A percentile compares a stretch with the other conserved stretches of the same genome.
These are phyloP conservation scores for Aureobasidium sp. DNA, from an alignment of 2,329 filamentous ascomycete species.

Conservation along the genomic window DNA sequence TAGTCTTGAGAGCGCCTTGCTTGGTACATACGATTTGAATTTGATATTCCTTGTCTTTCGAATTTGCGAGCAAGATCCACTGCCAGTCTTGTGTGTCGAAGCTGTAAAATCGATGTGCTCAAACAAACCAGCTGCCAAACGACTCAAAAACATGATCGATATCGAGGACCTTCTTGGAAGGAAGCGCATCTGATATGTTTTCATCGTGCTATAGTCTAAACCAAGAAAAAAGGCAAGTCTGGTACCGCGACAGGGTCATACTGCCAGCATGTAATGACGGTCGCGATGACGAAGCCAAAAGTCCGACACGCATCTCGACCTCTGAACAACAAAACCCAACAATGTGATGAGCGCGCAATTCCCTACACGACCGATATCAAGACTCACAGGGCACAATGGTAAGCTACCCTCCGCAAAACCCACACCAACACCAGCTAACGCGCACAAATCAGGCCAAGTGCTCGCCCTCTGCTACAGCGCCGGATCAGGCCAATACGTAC, in stretches of 20 bases:
- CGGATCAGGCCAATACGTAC: constrained; percentile 41
- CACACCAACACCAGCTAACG: background rate
- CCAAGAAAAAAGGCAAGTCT: background rate
- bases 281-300: background rate
- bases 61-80: background rate
- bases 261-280: background rate
- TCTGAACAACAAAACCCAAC: background rate
- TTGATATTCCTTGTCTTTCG: background rate
- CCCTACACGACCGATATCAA: constrained; percentile 34
- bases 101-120: background rate
- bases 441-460: constrained; percentile 33
- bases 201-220: background rate
- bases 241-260: background rate
- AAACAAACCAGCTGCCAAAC: background rate
- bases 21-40: background rate
- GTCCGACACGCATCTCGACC: background rate
- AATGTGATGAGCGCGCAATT: constrained; percentile 33
- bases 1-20: background rate
- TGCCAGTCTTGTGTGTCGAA: background rate
- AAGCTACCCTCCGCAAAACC: background rate
- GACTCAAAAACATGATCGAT: background rate
- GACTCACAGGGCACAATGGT: constrained; percentile 36
- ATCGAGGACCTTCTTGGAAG: no score
- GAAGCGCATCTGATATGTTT: background rate
- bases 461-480: constrained; percentile 46